Conservation (phyloP, 2,329 filamentous ascomycete genomes). For the Cytospora piceae region DNA sequence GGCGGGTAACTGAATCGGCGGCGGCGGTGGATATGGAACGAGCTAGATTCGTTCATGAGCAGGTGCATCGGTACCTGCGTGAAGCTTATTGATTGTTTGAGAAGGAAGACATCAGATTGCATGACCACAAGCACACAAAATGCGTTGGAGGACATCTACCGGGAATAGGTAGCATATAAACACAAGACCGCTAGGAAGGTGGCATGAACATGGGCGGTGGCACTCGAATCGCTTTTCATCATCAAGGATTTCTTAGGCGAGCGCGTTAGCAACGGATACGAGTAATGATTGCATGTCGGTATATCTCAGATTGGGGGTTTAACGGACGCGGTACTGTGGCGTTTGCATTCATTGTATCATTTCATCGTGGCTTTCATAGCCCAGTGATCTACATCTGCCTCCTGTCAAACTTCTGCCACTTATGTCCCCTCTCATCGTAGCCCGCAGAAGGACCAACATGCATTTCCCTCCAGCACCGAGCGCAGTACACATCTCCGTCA, state of each 20-base stretch:
- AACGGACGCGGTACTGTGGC: neutral
- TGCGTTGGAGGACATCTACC: neutral
- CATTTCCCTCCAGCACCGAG: constrained; percentile 79
- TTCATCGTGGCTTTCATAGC: neutral
- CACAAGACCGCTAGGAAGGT: neutral
- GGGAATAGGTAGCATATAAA: constrained; percentile 7
- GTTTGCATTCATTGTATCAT: neutral
- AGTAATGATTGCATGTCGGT: constrained; percentile 16
- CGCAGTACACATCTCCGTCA: constrained; percentile 73
- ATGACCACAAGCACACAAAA: constrained; percentile 1
- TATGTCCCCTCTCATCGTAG: constrained; percentile 72
- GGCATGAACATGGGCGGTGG: neutral
- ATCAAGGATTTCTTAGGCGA: neutral
- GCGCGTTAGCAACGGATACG: constrained; percentile 4
- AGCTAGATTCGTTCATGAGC: constrained; percentile 12
- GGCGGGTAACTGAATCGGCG: constrained; percentile 5
- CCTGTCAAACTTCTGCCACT: constrained; percentile 59
- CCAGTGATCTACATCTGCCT: constrained; percentile 4
- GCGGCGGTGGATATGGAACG: constrained; percentile 17
- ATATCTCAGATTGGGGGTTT: constrained; percentile 2
- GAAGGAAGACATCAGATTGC: constrained; percentile 17
- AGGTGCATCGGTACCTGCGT: neutral
- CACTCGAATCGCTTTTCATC: neutral
- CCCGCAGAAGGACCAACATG: constrained; percentile 71
- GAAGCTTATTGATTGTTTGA: constrained; percentile 5